Evolutionary conservation across 495 filamentous ascomycete species (phyloP), one percentile per base, ranked within the genome.

Genomic region (Massariosphaeria phaeospora): DNA sequence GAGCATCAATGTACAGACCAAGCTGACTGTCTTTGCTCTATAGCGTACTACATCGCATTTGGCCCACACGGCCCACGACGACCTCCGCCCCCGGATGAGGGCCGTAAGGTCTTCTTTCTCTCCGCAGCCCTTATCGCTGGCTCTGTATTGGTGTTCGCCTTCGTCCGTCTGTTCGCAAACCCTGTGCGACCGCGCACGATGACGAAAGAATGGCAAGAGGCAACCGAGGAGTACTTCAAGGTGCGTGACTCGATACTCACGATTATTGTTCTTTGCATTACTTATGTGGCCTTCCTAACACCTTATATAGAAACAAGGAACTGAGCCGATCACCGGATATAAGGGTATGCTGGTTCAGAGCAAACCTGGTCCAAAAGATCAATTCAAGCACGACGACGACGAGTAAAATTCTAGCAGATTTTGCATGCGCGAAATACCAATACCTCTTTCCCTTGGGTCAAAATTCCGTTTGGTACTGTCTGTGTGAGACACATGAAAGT

Each of bases 21-120:
- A 56, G 52, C 51, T 18, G 35, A 68, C 42, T 34, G 23, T 3
- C 21, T 21, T 15, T 29, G 17, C 8, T 33, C n/a, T 39, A 48
- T 70, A 98, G 93, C 93, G 61, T 98, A 96, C 84, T 98, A 85
- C 83, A 95, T 97, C 66, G 91, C 93, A 60, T 98, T 98, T 70
- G 93, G 93, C 48, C 79, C 89, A 58, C 94, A 97, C 72, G 93
- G 93, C 51, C 93, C 93, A 52, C 90, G 93, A 47, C 79, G 91
- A 33, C 71, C 79, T 27, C 67, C 85, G 48, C 87, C 91, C 48
- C 84, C 93, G 43, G 93, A 85, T 50, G 93, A 96, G 79, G 75
- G 74, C 66, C 77, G 77, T 73, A 86, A 79, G 66, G 77, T 97
- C 64, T 71, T 84, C 64, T 57, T 75, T 54, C 88, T 91, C 76